Conservation (phyloP, 2,329 filamentous ascomycete genomes). For the Aspergillus jensenii region DNA sequence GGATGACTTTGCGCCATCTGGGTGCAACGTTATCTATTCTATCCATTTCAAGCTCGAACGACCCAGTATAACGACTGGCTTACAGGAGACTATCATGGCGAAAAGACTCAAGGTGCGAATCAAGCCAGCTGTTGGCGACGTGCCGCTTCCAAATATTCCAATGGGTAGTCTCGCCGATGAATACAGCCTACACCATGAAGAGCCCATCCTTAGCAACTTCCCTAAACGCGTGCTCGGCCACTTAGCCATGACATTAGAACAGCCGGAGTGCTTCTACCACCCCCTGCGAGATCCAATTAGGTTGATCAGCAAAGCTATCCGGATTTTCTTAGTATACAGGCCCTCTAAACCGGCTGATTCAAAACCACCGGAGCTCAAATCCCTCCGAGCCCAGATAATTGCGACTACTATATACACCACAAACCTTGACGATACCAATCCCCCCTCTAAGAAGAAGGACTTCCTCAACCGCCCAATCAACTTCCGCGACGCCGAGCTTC, state of each 20-base stretch:
- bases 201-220: not conserved
- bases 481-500: conserved; percentile 9
- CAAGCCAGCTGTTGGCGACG: conserved; percentile 11
- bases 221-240: not conserved
- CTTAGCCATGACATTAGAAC: conserved; percentile 6
- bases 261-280: conserved; percentile 12
- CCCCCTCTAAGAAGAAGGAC: conserved; percentile 10
- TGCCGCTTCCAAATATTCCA: not conserved
- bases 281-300: conserved; percentile 11
- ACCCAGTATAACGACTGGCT: not conserved
- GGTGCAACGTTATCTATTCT: conserved; percentile 15
- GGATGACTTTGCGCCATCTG: conserved; percentile 16
- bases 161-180: not conserved
- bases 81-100: conserved; percentile 7
- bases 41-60: conserved; percentile 12
- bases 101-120: conserved; percentile 16
- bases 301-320: conserved; percentile 11
- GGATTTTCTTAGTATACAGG: conserved; percentile 9
- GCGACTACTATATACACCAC: conserved; percentile 18
- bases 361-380: conserved; percentile 12
- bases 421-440: not conserved
- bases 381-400: conserved; percentile 11
- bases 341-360: not conserved
- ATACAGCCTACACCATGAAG: conserved; percentile 2
- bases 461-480: conserved; percentile 14